Conservation (phyloP, 192 early-diverging fungal species). For the Powellomyces hirtus region DNA sequence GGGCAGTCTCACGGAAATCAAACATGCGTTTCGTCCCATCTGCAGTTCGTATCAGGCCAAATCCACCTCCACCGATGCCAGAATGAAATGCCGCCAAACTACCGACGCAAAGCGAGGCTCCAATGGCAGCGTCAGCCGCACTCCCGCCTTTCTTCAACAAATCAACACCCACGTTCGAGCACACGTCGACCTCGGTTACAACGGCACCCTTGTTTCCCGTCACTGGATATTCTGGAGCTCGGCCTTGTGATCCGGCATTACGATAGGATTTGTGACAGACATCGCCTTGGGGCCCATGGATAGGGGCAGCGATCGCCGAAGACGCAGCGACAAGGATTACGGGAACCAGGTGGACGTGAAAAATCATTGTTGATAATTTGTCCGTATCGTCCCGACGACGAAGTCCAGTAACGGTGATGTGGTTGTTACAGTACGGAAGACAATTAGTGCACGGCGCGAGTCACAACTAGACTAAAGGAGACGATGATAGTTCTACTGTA, state of each 20-base stretch:
- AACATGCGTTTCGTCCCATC: constrained; percentile 51
- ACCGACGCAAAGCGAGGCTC: constrained; percentile 49
- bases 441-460: too few species aligned
- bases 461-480: too few species aligned
- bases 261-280: too few species aligned
- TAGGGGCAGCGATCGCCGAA: too few species aligned
- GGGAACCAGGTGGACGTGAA: too few species aligned
- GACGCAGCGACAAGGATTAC: too few species aligned
- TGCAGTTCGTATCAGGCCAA: constrained; percentile 66
- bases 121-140: constrained; percentile 86
- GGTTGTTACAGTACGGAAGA: too few species aligned
- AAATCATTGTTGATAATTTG: too few species aligned
- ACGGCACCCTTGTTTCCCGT: neutral
- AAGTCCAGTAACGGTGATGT: too few species aligned
- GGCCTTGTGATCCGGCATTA: neutral
- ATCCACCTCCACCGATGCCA: constrained; percentile 94
- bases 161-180: constrained; percentile 39
- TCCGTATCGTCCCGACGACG: too few species aligned
- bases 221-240: neutral
- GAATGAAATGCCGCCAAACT: neutral
- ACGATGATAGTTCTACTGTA: too few species aligned
- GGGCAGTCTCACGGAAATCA: constrained; percentile 89
- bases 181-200: constrained; percentile 17
- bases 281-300: too few species aligned
- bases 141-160: constrained; percentile 81